Base-by-base conservation (phyloP, 1,284 basidiomycete genomes). In the Marasmius oreades region DNA sequence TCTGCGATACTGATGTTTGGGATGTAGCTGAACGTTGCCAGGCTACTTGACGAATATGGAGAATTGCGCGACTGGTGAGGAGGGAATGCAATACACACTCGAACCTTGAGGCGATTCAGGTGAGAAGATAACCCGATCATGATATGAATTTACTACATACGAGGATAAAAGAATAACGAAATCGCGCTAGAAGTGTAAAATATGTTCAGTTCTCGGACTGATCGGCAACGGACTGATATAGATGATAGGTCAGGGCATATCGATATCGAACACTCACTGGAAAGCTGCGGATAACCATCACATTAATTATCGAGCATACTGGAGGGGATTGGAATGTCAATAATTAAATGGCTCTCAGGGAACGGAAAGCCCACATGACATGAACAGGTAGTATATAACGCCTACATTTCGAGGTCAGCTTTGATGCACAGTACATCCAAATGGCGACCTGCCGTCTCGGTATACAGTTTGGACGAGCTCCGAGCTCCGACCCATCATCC, bases 51-150 rank as follows among this genome's bases (percentile, higher is more conserved):
- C 39, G 39, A 16, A 42, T 42, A n/a, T 42, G 52, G 34, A 12
- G 56, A 64, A 6, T 57, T 42, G 3, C 63, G 62, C 11, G 34
- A 36, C 18, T 55, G 26, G 42, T 65, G 67, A 14, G 53, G 60
- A 1, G 61, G 63, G 47, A 67, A 59, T 14, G 65, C 57, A 50
- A 66, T 62, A 33, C 58, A 54, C 12, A 57, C 61, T 16, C 62
- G 61, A 14, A 69, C 55, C 14, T 67, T 59, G 12, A 55, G 53
- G 0, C 57, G 46, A 2, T 64, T 37, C 12, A 66, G 43, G 66
- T 61, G 20, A 20, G 8, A 18, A 20, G n/a, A 14, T 16, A 42
- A 8, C 8, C 2, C 7, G n/a, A 18, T 16, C 20, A 11, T 20
- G n/a, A 5, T 2, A n/a, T 2, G 7, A n/a, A 42, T 16, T 39